Evolutionary conservation across 2,329 filamentous ascomycete species (phyloP).

Genomic region (Aspergillaceae sp.): DNA sequence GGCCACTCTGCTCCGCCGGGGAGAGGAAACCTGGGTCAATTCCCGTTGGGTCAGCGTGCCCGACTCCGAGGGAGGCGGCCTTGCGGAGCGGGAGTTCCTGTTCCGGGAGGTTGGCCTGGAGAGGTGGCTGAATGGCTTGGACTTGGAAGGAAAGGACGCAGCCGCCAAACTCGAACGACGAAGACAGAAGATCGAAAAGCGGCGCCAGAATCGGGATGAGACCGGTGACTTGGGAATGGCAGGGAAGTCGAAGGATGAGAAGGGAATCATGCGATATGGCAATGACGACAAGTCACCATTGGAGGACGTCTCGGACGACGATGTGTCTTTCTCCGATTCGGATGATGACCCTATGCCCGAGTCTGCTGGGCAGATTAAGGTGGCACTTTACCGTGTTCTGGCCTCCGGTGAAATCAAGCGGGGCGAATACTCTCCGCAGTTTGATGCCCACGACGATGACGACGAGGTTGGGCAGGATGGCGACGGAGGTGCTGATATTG

Average conservation of each 20-base stretch:
- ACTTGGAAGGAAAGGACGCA: constrained; percentile 86
- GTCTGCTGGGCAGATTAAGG: constrained; percentile 94
- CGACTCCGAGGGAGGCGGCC: constrained; percentile 79
- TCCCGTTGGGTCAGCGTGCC: constrained; percentile 95
- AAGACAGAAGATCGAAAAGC: constrained; percentile 67
- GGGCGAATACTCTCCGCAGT: constrained; percentile 95
- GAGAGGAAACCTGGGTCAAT: constrained; percentile 98
- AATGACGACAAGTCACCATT: constrained; percentile 66
- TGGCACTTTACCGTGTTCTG: constrained; percentile 88
- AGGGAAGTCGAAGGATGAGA: constrained; percentile 25
- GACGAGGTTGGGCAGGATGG: constrained; percentile 53
- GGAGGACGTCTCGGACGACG: constrained; percentile 64
- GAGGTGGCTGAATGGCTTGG: constrained; percentile 90
- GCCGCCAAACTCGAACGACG: constrained; percentile 66
- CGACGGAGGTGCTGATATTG: constrained; percentile 69
- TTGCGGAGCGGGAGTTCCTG: constrained; percentile 92
- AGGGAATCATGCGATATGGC: constrained; percentile 69
- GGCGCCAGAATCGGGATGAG: constrained; percentile 67
- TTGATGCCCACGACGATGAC: constrained; percentile 92
- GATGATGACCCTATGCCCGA: constrained; percentile 83
- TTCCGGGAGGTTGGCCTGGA: constrained; percentile 96
- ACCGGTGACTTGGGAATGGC: constrained; percentile 38
- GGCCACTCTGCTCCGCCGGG: constrained; percentile 79
- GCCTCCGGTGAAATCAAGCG: constrained; percentile 96
- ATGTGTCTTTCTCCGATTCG: constrained; percentile 58